Evolutionary conservation across 2,329 filamentous ascomycete species (phyloP), one percentile per base, ranked within the genome.

Genomic region (Botrytis fragariae): DNA sequence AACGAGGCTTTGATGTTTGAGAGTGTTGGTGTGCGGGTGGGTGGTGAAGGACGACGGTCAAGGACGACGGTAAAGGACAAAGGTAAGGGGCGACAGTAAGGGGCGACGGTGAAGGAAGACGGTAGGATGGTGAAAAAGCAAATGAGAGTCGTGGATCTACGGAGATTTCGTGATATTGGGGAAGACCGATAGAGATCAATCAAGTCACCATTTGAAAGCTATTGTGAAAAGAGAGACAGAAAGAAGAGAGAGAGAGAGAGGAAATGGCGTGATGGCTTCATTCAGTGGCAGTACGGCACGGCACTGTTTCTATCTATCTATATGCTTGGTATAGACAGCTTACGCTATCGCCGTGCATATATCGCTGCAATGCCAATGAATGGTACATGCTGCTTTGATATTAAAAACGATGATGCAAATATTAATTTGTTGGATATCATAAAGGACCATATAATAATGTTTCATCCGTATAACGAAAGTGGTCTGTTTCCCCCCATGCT

Each of bases 381-480:
- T 57, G 14, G 51, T 45, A 44, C 18, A 45, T 54, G 45, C 45
- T 54, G 54, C 45, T 45, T 54, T 54, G 14, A 32, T 64, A 35
- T 64, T n/a, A 67, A 68, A 14, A n/a, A 68, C 16, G 64, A 54
- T 54, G 45, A 68, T 39, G 64, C 16, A 54, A 39, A 42, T 54
- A 22, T 18, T 37, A 39, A 51, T 51, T 39, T 32, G 44, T 32
- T 45, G 29, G 42, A 32, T 51, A 29, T 39, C 63, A 20, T n/a
- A 65, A 25, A 65, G 29, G 42, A 10, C 32, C 18, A n/a, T 18
- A 18, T 18, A 67, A 32, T 48, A 22, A 37, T 51, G 44, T 65
- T 45, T 48, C 63, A 35, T 51, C 44, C 44, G 32, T 54, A 51
- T 25, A 48, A 22, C 29, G 63, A 67, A 37, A 20, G 35, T 39